Base-by-base conservation (phyloP, 208 protist species). In the Trypanosoma platydactyli region DNA sequence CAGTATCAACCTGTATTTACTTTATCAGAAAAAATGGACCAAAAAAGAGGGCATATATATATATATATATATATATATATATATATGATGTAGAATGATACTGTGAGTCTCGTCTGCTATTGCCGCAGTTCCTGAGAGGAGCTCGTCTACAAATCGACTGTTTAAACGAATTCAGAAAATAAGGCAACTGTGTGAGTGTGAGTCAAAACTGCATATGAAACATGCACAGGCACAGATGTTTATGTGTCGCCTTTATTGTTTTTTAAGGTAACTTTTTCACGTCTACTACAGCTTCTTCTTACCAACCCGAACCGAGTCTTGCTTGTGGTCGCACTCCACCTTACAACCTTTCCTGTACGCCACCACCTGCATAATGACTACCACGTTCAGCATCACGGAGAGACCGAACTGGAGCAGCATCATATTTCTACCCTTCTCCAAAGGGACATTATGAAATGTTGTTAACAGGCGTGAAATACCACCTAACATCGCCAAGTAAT, bases 401-500 rank as follows among this genome's bases (percentile, higher is more conserved):
- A 92, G 64, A 16, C 66, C 59, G 54, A 86, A 94, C 64, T 91
- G 85, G 3, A 71, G 44, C 1, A 92, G 73, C 64, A 95, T 72
- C 11, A 91, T 72, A n/a, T 60, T 61, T 62, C 88, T 90, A 2
- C 85, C 87, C 64, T 91, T 88, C 62, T 90, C 84, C 75, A 81
- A 77, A 22, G 84, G 76, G 50, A 95, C 86, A 66, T 95, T 92
- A 60, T 90, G 52, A 49, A 85, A 79, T 7, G 86, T 92, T 35
- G 90, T 95, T 56, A 95, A 65, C 12, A 92, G 50, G 20, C 90
- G 80, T 52, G 80, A 86, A 7, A 80, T 68, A 45, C 81, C 80
- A 42, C 89, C 89, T 20, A 85, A 73, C 74, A 92, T 87, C 11
- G 82, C 85, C 13, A 95, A 54, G 51, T 92, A 95, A 77, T 84